Evolutionary conservation across 1,139 yeast genomes (phyloP), one percentile per base, ranked within the genome.

Genomic region (Yamadazyma siamensis): DNA sequence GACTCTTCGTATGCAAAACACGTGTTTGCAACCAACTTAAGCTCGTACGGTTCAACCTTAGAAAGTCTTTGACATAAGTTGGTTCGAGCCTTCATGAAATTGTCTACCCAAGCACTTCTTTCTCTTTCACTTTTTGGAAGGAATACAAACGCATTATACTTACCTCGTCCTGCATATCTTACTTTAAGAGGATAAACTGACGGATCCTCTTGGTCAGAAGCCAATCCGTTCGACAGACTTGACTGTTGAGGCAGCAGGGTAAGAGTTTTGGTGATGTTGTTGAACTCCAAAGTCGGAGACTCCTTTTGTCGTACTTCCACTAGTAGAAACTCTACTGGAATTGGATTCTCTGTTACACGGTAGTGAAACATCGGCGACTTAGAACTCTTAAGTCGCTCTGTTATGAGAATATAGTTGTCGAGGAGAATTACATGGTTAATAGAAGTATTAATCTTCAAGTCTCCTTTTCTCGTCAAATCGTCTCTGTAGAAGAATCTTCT

Each of bases 361-460:
- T 56, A 69, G 56, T 42, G 38, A 37, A 47, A 42, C 32, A 49
- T 46, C 9, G 53, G 51, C 12, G 44, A 34, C 25, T 51, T 52
- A 23, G 44, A 54, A 13, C 49, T 52, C 30, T 59, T 58, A 1
- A 55, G 41, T 22, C 54, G 43, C 26, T 85, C 94, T 2, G 91
- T 77, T 6, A 87, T 68, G 15, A 87, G 59, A 27, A 87, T 55
- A 45, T 68, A 85, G 47, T 87, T 84, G 49, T 87, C 95, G 33
- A 87, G 59, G 23, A 86, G 56, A 15, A 86, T 75, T 21, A 84
- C 47, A 44, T 77, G 83, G 12, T 59, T 61, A 5, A 54, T 65
- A 40, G 54, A 65, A 31, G 74, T 65, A 34, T 67, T 79, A 34
- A 72, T 65, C 65, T 69, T 79, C 60, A 64, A 59, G 32, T 78